Percentiles rank a stretch among this genome's conserved stretches.
phyloP scores from a whole-genome alignment of 2,329 filamentous ascomycete genomes.

The Xylaria sp. region DNA sequence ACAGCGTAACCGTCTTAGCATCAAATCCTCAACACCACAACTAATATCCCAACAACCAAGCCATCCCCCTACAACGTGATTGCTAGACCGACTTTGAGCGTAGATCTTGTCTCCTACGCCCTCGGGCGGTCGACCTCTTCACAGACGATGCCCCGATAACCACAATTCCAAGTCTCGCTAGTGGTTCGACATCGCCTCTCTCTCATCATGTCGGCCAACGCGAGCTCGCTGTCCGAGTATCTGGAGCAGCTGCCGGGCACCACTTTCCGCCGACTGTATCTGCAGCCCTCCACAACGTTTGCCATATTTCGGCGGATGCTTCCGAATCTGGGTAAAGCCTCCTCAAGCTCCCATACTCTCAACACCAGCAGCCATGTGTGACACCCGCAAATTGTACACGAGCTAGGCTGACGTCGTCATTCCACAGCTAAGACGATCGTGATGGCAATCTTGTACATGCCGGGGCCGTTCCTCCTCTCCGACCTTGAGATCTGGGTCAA shows the following conservation, averaged over 20 bases:
- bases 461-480: slow-evolving; percentile 77
- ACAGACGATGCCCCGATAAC: slow-evolving; percentile 29
- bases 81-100: neutral
- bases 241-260: slow-evolving; percentile 90
- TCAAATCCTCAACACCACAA: neutral
- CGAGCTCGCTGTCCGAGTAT: slow-evolving; percentile 78
- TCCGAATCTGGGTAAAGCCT: slow-evolving; percentile 78
- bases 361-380: neutral
- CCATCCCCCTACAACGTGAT: neutral
- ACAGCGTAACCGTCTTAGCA: neutral
- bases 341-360: neutral
- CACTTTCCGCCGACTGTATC: slow-evolving; percentile 91
- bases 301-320: slow-evolving; percentile 98
- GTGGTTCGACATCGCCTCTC: slow-evolving; percentile 28
- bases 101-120: neutral
- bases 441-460: slow-evolving; percentile 94
- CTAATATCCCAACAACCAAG: neutral
- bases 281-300: slow-evolving; percentile 93
- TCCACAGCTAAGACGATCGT: slow-evolving; percentile 87
- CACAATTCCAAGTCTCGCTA: slow-evolving; percentile 22
- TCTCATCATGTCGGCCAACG: slow-evolving; percentile 46
- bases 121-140: slow-evolving; percentile 8
- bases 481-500: slow-evolving; percentile 90
- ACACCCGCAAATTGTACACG: neutral
- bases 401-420: slow-evolving; percentile 14